These are phyloP conservation scores for Trifolium pratense DNA, from an alignment of 306 rosid species.

Conservation along the genomic window DNA sequence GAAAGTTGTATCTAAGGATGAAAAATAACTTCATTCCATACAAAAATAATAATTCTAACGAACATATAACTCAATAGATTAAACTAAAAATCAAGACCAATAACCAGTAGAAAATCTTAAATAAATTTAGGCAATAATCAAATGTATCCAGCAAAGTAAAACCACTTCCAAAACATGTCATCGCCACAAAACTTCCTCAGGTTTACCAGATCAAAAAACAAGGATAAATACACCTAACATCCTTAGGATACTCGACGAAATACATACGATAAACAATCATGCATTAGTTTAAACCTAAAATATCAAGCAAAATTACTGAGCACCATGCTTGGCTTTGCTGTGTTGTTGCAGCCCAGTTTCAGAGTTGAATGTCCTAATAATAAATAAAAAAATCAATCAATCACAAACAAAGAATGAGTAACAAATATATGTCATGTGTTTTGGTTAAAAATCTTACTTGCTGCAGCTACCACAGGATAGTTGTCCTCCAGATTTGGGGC, in stretches of 20 bases:
- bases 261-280: conserved; percentile 18
- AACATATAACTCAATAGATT: neutral
- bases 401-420: neutral
- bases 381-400: neutral
- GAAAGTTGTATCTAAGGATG: neutral
- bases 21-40: neutral
- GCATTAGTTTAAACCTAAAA: neutral
- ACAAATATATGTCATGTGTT: neutral
- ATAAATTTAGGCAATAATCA: neutral
- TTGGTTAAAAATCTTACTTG: conserved; percentile 51
- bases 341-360: conserved; percentile 76
- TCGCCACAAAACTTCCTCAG: neutral
- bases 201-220: conserved; percentile 38
- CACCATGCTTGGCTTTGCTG: conserved; percentile 75
- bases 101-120: neutral
- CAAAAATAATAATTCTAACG: no score
- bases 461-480: conserved; percentile 66
- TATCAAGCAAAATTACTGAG: conserved; percentile 28
- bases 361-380: conserved; percentile 60
- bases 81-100: no score
- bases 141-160: neutral
- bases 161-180: neutral
- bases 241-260: conserved; percentile 26
- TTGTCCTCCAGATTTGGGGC: conserved; percentile 70
- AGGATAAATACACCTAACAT: conserved; percentile 29